phyloP scores from a whole-genome alignment of 768 basidiomycete species.

The Lactifluus pinguis region DNA sequence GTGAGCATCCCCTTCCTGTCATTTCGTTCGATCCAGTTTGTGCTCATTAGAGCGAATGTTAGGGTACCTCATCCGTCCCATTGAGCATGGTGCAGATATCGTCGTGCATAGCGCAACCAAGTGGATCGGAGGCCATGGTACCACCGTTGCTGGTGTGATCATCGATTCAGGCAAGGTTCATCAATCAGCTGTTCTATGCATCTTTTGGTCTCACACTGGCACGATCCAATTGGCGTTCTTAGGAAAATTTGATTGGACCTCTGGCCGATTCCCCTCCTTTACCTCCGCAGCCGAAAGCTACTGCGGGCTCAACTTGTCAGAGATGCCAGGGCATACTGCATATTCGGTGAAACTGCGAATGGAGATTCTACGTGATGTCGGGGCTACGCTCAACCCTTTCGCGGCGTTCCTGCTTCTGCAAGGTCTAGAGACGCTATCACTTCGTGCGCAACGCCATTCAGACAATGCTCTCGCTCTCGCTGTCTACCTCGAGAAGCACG shows the following conservation, averaged over 20 bases:
- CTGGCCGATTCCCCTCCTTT: constrained; percentile 65
- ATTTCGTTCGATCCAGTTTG: background rate
- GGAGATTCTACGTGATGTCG: constrained; percentile 57
- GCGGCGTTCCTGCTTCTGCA: constrained; percentile 68
- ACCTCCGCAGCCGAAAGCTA: constrained; percentile 70
- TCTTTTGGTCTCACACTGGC: background rate
- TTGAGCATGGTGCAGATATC: constrained; percentile 71
- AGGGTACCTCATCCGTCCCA: constrained; percentile 57
- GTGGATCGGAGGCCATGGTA: constrained; percentile 80
- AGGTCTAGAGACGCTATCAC: constrained; percentile 67
- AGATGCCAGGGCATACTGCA: constrained; percentile 55
- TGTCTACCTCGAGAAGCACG: constrained; percentile 50
- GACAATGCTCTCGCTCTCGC: constrained; percentile 66
- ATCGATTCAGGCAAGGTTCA: constrained; percentile 50
- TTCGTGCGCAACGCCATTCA: constrained; percentile 62
- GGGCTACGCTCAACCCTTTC: constrained; percentile 60
- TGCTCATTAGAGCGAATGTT: background rate
- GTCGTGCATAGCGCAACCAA: constrained; percentile 76
- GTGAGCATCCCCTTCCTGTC: constrained; percentile 18
- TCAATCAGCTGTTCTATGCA: background rate
- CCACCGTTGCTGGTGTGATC: constrained; percentile 68
- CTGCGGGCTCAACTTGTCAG: constrained; percentile 58
- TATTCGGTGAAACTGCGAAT: constrained; percentile 61
- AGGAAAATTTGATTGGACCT: constrained; percentile 71
- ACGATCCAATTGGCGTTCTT: background rate